These are phyloP conservation scores for Claviceps sp. DNA, from an alignment of 2,329 filamentous ascomycete genomes.

Conservation along the genomic window DNA sequence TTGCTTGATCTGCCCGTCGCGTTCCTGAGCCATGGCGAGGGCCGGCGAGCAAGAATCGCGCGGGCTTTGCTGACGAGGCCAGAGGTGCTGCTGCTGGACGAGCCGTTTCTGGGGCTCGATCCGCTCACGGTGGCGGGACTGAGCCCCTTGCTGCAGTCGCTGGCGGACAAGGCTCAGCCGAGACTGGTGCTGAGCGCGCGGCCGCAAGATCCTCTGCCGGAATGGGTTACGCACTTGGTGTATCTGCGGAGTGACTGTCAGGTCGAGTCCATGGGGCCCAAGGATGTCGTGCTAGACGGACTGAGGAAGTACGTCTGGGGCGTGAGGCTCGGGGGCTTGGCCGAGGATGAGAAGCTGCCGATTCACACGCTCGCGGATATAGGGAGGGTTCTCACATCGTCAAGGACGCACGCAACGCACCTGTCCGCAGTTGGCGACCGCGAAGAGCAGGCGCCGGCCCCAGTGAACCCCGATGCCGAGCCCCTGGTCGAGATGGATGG, in stretches of 20 bases:
- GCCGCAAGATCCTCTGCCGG: slow-evolving; percentile 75
- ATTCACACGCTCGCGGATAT: slow-evolving; percentile 36
- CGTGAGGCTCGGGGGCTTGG: slow-evolving; percentile 28
- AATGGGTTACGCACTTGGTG: slow-evolving; percentile 80
- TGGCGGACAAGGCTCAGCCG: slow-evolving; percentile 55
- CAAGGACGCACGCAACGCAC: slow-evolving; percentile 9
- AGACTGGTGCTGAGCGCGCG: slow-evolving; percentile 65
- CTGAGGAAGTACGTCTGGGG: slow-evolving; percentile 34
- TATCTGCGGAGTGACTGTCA: slow-evolving; percentile 56
- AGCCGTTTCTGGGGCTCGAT: slow-evolving; percentile 93
- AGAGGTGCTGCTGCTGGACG: slow-evolving; percentile 74
- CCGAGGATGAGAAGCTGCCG: slow-evolving; percentile 35
- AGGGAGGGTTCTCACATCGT: slow-evolving; percentile 27
- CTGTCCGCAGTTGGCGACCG: slow-evolving; percentile 4
- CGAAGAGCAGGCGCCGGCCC: slow-evolving; percentile 10
- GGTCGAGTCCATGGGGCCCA: slow-evolving; percentile 52
- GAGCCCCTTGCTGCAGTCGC: slow-evolving; percentile 52
- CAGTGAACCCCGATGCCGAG: slow-evolving; percentile 35
- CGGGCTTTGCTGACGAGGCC: slow-evolving; percentile 68
- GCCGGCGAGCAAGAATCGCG: slow-evolving; percentile 73
- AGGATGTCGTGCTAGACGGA: slow-evolving; percentile 44
- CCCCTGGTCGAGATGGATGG: slow-evolving; percentile 77
- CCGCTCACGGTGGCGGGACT: slow-evolving; percentile 64
- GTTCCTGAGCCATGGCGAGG: slow-evolving; percentile 90
- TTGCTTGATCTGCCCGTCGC: slow-evolving; percentile 72